Evolutionary conservation across 1,139 yeast genomes (phyloP).

Genomic region (Suhomyces maxii): DNA sequence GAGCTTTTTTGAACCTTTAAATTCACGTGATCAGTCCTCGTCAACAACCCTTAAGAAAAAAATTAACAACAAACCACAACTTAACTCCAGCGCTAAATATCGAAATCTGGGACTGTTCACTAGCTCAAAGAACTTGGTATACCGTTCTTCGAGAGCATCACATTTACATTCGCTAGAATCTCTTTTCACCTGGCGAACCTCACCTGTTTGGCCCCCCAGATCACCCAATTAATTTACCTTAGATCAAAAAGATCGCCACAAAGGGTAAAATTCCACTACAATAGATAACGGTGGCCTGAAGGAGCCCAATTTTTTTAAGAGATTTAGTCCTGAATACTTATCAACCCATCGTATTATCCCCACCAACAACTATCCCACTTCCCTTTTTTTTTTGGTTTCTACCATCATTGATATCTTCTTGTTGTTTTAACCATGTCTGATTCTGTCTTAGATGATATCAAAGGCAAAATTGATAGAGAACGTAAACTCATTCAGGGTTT

Average conservation of each 20-base stretch:
- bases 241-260: background rate
- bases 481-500: constrained; percentile 86
- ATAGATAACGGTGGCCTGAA: background rate
- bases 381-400: too few species aligned
- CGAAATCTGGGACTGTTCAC: background rate
- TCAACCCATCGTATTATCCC: background rate
- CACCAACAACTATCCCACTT: too few species aligned
- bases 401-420: background rate
- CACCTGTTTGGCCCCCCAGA: background rate
- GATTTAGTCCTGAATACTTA: background rate
- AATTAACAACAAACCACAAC: constrained; percentile 1
- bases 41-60: constrained; percentile 1
- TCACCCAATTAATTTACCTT: background rate
- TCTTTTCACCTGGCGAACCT: background rate
- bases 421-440: constrained; percentile 16
- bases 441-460: constrained; percentile 59
- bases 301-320: background rate
- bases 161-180: background rate
- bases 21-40: constrained; percentile 1
- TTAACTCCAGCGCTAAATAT: background rate
- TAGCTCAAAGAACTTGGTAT: background rate
- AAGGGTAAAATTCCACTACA: too few species aligned
- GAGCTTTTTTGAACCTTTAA: background rate
- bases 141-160: background rate
- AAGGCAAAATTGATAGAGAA: constrained; percentile 83